Conservation (phyloP, 768 basidiomycete species). For the Termitomyces sp. region DNA sequence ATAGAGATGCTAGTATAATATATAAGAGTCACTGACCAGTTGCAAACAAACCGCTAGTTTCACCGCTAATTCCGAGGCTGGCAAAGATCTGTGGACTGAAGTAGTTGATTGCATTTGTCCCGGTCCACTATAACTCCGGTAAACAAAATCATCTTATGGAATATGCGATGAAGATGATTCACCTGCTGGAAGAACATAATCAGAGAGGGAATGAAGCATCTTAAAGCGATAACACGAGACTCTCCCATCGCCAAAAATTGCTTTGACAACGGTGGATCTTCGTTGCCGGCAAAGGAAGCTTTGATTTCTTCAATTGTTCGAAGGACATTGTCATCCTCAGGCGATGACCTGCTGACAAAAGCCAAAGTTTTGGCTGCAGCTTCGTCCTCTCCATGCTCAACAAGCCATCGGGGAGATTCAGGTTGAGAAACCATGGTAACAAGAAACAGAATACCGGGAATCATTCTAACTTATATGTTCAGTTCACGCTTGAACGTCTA, state of each 20-base stretch:
- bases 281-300: slow-evolving; percentile 42
- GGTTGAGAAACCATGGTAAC: slow-evolving; percentile 45
- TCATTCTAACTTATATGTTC: slow-evolving; percentile 21
- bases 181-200: slow-evolving; percentile 44
- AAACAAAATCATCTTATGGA: background rate
- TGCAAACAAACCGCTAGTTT: slow-evolving; percentile 41
- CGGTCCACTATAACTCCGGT: slow-evolving; percentile 39
- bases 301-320: slow-evolving; percentile 43
- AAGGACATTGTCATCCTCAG: slow-evolving; percentile 31
- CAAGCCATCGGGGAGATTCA: slow-evolving; percentile 57
- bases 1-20: background rate
- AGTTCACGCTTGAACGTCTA: background rate
- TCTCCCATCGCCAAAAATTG: slow-evolving; percentile 43
- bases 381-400: slow-evolving; percentile 39
- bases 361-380: slow-evolving; percentile 38
- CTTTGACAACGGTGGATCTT: slow-evolving; percentile 26
- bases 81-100: slow-evolving; percentile 51
- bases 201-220: slow-evolving; percentile 42
- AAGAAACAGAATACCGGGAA: slow-evolving; percentile 50
- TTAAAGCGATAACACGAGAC: slow-evolving; percentile 36
- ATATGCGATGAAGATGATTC: background rate
- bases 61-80: slow-evolving; percentile 41
- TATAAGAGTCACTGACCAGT: slow-evolving; percentile 31
- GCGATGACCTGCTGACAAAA: slow-evolving; percentile 26
- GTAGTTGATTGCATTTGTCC: slow-evolving; percentile 55